Evolutionary conservation across 176 grass and related monocot species (phyloP), one percentile per base, ranked within the genome.

Genomic region (Aegilops tauschii): DNA sequence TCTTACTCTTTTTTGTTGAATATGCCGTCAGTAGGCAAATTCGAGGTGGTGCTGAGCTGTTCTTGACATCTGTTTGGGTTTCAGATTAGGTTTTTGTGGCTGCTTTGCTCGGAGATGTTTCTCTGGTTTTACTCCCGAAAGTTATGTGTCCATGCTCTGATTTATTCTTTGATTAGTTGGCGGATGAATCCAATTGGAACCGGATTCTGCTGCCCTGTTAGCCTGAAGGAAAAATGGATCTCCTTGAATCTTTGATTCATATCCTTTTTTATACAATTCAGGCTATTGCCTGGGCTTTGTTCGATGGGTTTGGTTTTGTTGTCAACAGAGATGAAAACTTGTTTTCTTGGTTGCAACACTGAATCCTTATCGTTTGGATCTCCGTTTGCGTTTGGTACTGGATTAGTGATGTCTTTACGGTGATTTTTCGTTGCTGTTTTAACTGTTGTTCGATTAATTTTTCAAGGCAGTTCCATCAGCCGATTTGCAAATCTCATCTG

Each of bases 311-410:
- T 87, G 10, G 3, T 78, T 79, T 25, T 73, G 17, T 29, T 90
- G 8, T 58, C 28, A 10, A n/a, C 11, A 27, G 1, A 86, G 8
- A 49, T 69, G 20, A 21, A 12, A 73, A 73, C 21, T 73, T 73
- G 21, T 36, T 27, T 23, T 64, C 28, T 73, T 65, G 23, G 10
- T 47, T 14, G 18, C 42, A 52, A 70, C 27, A 16, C 23, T 9
- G 25, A 54, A 78, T 69, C 8, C 45, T 6, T 79, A 40, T 21
- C 77, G 83, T 65, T 77, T 36, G 58, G 72, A 76, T 77, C 61
- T 85, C 42, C 29, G 13, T 77, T 14, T 77, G 62, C 29, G 13
- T 77, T 14, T 77, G 44, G 40, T 50, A 34, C 49, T 44, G 39
- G 31, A 78, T 14, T 67, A 65, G 31, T 78, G 47, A 3, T 59